Evolutionary conservation across 2,329 filamentous ascomycete genomes (phyloP).

Genomic region (Fusarium sarcochroum): DNA sequence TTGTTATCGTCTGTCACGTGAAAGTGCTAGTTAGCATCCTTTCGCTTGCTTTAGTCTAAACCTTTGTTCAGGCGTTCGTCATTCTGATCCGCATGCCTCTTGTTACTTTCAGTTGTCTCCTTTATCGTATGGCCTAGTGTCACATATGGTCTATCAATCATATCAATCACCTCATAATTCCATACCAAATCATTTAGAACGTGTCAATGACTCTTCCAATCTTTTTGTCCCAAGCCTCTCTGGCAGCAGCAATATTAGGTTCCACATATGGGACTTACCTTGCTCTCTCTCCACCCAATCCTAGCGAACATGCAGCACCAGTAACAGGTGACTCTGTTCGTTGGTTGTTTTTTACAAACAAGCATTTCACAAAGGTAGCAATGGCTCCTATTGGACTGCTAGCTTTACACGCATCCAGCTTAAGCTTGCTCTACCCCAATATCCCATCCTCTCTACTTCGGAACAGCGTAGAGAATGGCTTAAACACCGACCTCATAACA

Average conservation of each 20-base stretch:
- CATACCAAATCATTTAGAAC: background rate
- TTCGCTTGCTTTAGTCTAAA: background rate
- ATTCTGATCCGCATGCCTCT: background rate
- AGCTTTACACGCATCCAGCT: slow-evolving; percentile 42
- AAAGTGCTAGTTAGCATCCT: background rate
- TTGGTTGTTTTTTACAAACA: slow-evolving; percentile 46
- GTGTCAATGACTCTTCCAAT: slow-evolving; percentile 18
- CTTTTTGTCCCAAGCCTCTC: slow-evolving; percentile 32
- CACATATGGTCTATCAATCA: background rate
- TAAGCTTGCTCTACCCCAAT: slow-evolving; percentile 31
- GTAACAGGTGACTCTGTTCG: slow-evolving; percentile 44
- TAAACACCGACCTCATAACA: slow-evolving; percentile 52
- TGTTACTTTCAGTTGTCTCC: background rate
- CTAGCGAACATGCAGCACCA: slow-evolving; percentile 20
- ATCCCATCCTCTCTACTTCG: slow-evolving; percentile 46
- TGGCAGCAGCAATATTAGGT: slow-evolving; percentile 46
- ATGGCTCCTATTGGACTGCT: slow-evolving; percentile 45
- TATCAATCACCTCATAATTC: background rate
- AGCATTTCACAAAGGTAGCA: slow-evolving; percentile 41
- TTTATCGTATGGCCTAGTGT: background rate
- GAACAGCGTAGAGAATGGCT: slow-evolving; percentile 50
- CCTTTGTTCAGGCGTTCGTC: background rate
- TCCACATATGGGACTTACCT: slow-evolving; percentile 51
- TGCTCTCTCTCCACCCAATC: slow-evolving; percentile 53
- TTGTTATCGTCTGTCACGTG: slow-evolving; percentile 3